Conservation (phyloP, 179 eudicot genomes). For the Corrigiola litoralis region DNA sequence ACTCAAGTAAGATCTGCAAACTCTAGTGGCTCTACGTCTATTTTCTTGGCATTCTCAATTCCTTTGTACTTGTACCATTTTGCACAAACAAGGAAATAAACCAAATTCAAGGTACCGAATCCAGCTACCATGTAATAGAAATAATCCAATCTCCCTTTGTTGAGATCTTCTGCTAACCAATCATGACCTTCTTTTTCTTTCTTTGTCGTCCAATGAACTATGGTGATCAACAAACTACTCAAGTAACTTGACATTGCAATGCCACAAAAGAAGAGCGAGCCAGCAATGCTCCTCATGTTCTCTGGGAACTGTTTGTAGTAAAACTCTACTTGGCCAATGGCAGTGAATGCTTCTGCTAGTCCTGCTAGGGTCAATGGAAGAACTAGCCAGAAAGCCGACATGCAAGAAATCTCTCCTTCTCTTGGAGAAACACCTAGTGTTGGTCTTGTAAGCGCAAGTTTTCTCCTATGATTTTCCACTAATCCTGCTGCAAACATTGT, state of each 20-base stretch:
- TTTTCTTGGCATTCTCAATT: slow-evolving; percentile 5
- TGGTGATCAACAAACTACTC: slow-evolving; percentile 36
- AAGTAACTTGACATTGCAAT: slow-evolving; percentile 43
- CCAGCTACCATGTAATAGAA: slow-evolving; percentile 43
- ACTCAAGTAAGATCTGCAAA: slow-evolving; percentile 6
- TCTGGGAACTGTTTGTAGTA: slow-evolving; percentile 62
- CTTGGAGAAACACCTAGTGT: slow-evolving; percentile 27
- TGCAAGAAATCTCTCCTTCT: slow-evolving; percentile 43
- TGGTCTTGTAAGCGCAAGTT: slow-evolving; percentile 36
- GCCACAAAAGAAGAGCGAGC: slow-evolving; percentile 43
- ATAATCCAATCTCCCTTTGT: slow-evolving; percentile 52
- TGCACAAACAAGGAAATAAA: slow-evolving; percentile 35
- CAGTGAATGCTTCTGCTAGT: slow-evolving; percentile 53
- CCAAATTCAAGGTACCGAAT: slow-evolving; percentile 33
- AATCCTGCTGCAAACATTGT: slow-evolving; percentile 45
- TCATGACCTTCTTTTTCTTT: slow-evolving; percentile 12
- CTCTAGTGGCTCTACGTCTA: slow-evolving; percentile 1
- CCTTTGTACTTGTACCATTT: slow-evolving; percentile 48
- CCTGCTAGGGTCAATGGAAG: slow-evolving; percentile 55
- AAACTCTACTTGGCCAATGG: slow-evolving; percentile 59
- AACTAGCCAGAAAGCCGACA: slow-evolving; percentile 66
- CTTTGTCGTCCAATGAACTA: slow-evolving; percentile 36
- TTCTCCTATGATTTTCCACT: slow-evolving; percentile 48
- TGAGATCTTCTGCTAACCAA: slow-evolving; percentile 57
- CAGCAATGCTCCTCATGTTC: slow-evolving; percentile 63